Percentiles rank a stretch among this genome's conserved stretches.
Evolutionary conservation across 768 basidiomycete genomes (phyloP).

Genomic region (Exidia glandulosa): DNA sequence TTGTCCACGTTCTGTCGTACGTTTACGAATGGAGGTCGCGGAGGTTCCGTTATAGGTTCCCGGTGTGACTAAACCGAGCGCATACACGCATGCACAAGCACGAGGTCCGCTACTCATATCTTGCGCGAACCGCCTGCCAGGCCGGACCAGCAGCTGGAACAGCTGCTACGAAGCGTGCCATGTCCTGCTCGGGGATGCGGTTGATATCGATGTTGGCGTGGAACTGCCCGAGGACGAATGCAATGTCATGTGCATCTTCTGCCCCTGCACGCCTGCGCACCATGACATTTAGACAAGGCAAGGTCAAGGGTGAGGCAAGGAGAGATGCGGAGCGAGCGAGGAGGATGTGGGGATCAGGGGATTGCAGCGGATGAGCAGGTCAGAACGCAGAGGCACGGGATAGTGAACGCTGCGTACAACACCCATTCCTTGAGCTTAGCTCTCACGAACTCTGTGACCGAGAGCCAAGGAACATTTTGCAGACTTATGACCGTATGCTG

Average conservation of each 20-base stretch:
- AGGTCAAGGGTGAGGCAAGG: neutral
- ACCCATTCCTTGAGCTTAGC: conserved; percentile 79
- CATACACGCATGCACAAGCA: too few species aligned
- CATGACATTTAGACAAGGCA: neutral
- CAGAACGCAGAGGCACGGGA: neutral
- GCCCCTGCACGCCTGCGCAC: conserved; percentile 50
- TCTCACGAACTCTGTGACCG: conserved; percentile 76
- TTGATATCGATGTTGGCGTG: conserved; percentile 82
- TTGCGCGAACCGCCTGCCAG: conserved; percentile 55
- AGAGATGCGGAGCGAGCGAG: neutral
- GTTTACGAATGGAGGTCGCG: too few species aligned
- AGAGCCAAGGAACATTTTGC: conserved; percentile 66
- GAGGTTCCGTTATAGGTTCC: too few species aligned
- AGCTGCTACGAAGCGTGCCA: conserved; percentile 60
- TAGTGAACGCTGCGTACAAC: conserved; percentile 38
- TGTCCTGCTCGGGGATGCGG: conserved; percentile 76
- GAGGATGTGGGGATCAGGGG: conserved; percentile 6
- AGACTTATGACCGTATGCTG: conserved; percentile 53
- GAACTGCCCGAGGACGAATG: conserved; percentile 56
- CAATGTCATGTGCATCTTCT: conserved; percentile 68
- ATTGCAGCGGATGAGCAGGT: conserved; percentile 9
- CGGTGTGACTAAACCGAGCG: too few species aligned
- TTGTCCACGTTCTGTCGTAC: too few species aligned
- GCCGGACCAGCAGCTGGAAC: conserved; percentile 53
- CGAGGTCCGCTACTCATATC: conserved; percentile 8